These are phyloP conservation scores for Phallus indusiatus DNA, from an alignment of 768 basidiomycete genomes.

Conservation along the genomic window DNA sequence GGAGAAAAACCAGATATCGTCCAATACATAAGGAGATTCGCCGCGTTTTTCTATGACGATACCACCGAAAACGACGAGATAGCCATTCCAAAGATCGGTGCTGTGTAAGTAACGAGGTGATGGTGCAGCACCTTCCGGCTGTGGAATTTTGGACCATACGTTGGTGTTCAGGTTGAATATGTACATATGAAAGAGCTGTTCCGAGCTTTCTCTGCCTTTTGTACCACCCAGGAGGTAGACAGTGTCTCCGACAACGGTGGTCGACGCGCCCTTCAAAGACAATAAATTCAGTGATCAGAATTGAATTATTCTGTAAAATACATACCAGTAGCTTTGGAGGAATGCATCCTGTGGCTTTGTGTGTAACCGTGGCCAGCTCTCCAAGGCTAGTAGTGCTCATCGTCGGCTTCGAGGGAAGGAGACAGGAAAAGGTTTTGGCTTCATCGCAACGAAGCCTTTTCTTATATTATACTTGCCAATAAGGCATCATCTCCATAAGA, in stretches of 20 bases:
- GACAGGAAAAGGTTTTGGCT: too few relatives aligned
- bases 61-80: conserved; percentile 35
- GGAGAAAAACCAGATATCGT: conserved; percentile 32
- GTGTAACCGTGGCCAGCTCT: not conserved
- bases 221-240: conserved; percentile 21
- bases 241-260: conserved; percentile 19
- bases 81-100: conserved; percentile 28
- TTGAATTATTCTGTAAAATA: not conserved
- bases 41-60: conserved; percentile 23
- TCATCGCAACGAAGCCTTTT: not conserved
- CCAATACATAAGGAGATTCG: conserved; percentile 22
- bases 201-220: conserved; percentile 1
- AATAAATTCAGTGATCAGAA: not conserved
- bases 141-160: conserved; percentile 24
- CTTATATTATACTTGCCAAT: not conserved
- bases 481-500: not conserved
- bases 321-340: not conserved
- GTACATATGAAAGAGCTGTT: conserved; percentile 21
- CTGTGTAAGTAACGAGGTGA: conserved; percentile 35
- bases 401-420: not conserved
- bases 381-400: not conserved
- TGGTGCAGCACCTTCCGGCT: conserved; percentile 17
- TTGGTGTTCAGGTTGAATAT: conserved; percentile 27
- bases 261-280: conserved; percentile 18
- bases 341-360: not conserved